phyloP scores from a whole-genome alignment of 495 filamentous ascomycete genomes.

The Aspergillus taichungensis region DNA sequence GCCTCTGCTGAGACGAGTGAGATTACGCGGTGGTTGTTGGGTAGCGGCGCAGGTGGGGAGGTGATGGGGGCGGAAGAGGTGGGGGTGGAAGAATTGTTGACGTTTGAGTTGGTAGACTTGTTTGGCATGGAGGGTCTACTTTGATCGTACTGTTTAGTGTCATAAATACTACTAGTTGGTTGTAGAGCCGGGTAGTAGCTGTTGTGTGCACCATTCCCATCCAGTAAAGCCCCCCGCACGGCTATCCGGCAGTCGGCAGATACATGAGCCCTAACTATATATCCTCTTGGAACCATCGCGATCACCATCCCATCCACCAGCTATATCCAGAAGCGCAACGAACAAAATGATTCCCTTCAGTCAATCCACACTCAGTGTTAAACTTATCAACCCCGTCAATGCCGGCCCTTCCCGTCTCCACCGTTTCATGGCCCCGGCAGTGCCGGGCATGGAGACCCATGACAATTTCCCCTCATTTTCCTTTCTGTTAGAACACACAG shows the following conservation, averaged over 20 bases:
- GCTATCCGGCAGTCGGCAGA: no score
- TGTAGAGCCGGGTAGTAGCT: no score
- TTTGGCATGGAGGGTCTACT: slow-evolving; percentile 1
- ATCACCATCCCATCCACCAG: no score
- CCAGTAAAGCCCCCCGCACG: no score
- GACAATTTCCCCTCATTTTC: slow-evolving; percentile 34
- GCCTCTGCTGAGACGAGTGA: slow-evolving; percentile 16
- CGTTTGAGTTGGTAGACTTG: background rate
- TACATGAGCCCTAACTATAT: no score
- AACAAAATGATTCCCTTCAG: no score
- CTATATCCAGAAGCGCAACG: no score
- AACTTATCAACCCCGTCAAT: no score
- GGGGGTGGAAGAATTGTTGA: background rate
- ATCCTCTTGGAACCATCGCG: no score
- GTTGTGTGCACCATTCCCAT: no score
- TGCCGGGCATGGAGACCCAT: slow-evolving; percentile 33
- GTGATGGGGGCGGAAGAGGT: background rate
- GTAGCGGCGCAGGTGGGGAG: background rate
- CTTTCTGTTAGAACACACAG: slow-evolving; percentile 45
- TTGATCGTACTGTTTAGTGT: background rate
- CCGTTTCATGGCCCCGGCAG: slow-evolving; percentile 25
- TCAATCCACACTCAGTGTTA: no score
- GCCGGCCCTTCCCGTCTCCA: slow-evolving; percentile 18
- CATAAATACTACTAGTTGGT: no score
- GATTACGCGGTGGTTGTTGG: slow-evolving; percentile 11